These are phyloP conservation scores for Fusarium sp. DNA, from an alignment of 2,329 filamentous ascomycete genomes.

Conservation along the genomic window DNA sequence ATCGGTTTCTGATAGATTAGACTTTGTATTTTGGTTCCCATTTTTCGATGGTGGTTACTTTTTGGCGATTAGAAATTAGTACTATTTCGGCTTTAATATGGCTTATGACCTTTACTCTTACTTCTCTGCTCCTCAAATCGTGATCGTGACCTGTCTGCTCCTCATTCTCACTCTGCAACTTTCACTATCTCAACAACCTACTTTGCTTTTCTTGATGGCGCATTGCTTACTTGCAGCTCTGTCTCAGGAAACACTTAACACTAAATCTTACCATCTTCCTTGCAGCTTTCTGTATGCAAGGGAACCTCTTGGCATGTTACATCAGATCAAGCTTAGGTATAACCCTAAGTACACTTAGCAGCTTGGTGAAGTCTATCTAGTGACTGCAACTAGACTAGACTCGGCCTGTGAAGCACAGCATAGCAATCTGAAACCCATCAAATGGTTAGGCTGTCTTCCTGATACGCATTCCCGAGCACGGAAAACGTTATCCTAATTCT, in stretches of 20 bases:
- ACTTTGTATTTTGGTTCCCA: constrained; percentile 16
- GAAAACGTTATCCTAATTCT: neutral
- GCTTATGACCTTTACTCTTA: constrained; percentile 28
- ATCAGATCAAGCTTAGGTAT: neutral
- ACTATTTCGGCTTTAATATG: constrained; percentile 43
- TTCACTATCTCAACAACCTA: neutral
- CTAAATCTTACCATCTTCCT: neutral
- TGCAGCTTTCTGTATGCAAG: neutral
- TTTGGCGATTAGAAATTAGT: constrained; percentile 40
- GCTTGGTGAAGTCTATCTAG: neutral
- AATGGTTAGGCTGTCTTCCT: neutral
- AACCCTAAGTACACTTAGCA: neutral
- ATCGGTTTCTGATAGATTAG: constrained; percentile 27
- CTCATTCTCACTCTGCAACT: neutral
- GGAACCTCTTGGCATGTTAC: neutral
- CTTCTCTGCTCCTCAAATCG: neutral
- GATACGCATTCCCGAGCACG: neutral
- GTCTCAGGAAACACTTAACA: neutral
- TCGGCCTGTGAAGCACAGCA: neutral
- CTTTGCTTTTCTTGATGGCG: neutral
- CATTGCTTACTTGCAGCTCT: neutral
- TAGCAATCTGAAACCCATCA: neutral
- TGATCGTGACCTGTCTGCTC: neutral
- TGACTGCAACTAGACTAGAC: neutral
- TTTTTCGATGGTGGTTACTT: constrained; percentile 35